A percentile compares a stretch with the other conserved stretches of the same genome.
These are phyloP conservation scores for Sextonia rubra DNA, from an alignment of 164 flowering plant species.

Conservation along the genomic window DNA sequence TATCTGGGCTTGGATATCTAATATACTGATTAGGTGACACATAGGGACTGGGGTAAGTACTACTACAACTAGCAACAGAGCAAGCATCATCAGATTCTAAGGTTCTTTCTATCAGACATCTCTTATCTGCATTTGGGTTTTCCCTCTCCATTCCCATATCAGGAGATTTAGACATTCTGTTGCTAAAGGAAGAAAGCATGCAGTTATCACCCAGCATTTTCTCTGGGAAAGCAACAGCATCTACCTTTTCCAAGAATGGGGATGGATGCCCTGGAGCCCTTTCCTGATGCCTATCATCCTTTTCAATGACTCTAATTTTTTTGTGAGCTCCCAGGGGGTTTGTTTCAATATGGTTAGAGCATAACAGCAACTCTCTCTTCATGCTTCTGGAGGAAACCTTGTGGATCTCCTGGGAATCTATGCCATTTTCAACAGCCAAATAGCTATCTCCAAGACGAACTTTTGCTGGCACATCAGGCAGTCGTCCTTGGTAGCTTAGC, in stretches of 20 bases:
- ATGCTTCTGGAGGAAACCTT: slow-evolving; percentile 24
- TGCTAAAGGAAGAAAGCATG: slow-evolving; percentile 43
- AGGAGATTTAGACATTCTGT: slow-evolving; percentile 28
- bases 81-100: slow-evolving; percentile 43
- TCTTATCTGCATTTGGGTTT: slow-evolving; percentile 31
- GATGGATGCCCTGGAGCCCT: slow-evolving; percentile 18
- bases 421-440: slow-evolving; percentile 8
- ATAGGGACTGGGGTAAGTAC: slow-evolving; percentile 27
- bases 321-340: slow-evolving; percentile 14
- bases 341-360: slow-evolving; percentile 25
- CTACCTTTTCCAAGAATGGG: slow-evolving; percentile 39
- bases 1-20: slow-evolving; percentile 28
- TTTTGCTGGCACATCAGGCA: slow-evolving; percentile 14
- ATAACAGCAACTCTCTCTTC: slow-evolving; percentile 34
- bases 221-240: slow-evolving; percentile 50
- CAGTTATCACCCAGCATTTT: slow-evolving; percentile 41
- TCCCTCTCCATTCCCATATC: slow-evolving; percentile 37
- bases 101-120: slow-evolving; percentile 27
- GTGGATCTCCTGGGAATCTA: slow-evolving; percentile 20
- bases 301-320: slow-evolving; percentile 36
- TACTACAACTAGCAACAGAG: slow-evolving; percentile 89
- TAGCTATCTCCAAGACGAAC: slow-evolving; percentile 9
- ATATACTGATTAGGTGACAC: slow-evolving; percentile 20
- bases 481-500: slow-evolving; percentile 13
- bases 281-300: slow-evolving; percentile 26